Conservation (phyloP, 177 flowering plant genomes). For the Tripterygium wilfordii region DNA sequence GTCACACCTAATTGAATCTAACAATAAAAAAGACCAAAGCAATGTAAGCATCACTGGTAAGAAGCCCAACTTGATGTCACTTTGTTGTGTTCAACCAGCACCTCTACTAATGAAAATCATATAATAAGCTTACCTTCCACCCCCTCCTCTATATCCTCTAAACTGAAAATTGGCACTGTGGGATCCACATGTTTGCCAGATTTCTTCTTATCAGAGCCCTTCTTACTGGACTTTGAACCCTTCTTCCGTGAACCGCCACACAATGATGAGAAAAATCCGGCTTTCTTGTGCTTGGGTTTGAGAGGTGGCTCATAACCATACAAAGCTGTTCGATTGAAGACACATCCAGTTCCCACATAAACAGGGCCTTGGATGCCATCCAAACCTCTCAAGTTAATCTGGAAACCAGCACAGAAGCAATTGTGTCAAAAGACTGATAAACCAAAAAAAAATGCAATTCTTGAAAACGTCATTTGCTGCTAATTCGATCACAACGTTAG, state of each 20-base stretch:
- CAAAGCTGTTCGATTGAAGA: constrained; percentile 26
- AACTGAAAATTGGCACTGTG: constrained; percentile 42
- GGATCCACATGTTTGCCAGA: constrained; percentile 39
- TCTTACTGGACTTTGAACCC: constrained; percentile 32
- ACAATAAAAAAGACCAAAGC: neutral
- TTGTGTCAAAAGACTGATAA: too few species aligned
- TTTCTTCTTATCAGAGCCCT: constrained; percentile 34
- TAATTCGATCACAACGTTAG: too few species aligned
- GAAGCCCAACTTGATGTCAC: too few species aligned
- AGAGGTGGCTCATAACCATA: constrained; percentile 30
- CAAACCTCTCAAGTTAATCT: constrained; percentile 21
- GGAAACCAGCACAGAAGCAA: neutral
- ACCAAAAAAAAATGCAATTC: neutral
- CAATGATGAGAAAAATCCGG: constrained; percentile 6
- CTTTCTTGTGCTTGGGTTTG: constrained; percentile 15
- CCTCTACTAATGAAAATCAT: too few species aligned
- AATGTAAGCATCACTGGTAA: too few species aligned
- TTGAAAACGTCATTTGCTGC: too few species aligned
- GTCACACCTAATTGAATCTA: too few species aligned
- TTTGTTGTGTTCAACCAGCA: too few species aligned
- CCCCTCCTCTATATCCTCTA: constrained; percentile 58
- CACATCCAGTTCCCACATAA: constrained; percentile 32
- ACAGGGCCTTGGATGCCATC: constrained; percentile 29
- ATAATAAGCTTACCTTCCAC: constrained; percentile 50
- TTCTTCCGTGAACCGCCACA: constrained; percentile 38